Evolutionary conservation across 2,329 filamentous ascomycete genomes (phyloP).

Genomic region (Coniochaeta sp.): DNA sequence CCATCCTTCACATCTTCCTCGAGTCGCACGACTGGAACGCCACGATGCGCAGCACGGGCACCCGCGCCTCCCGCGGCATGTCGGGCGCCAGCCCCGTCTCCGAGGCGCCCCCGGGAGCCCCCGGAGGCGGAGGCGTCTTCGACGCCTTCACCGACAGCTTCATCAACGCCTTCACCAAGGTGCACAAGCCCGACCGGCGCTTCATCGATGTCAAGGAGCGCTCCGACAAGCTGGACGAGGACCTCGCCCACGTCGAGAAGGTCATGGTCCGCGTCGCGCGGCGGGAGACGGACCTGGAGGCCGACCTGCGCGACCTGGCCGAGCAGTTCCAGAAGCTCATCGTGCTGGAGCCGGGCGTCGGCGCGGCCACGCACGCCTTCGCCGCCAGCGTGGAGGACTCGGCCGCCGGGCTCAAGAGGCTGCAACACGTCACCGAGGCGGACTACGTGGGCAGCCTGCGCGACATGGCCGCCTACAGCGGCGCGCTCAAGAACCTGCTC

Average conservation of each 20-base stretch:
- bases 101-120: conserved; percentile 28
- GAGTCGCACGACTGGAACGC: conserved; percentile 95
- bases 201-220: conserved; percentile 93
- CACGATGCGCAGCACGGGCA: conserved; percentile 87
- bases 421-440: conserved; percentile 89
- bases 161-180: conserved; percentile 94
- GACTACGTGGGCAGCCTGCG: conserved; percentile 88
- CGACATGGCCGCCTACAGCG: conserved; percentile 92
- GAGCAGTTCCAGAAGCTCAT: conserved; percentile 94
- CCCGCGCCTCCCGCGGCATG: conserved; percentile 59
- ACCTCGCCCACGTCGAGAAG: conserved; percentile 88
- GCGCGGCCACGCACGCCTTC: conserved; percentile 75
- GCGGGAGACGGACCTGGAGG: conserved; percentile 78
- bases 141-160: conserved; percentile 95
- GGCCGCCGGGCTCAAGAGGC: conserved; percentile 64
- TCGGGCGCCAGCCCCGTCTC: conserved; percentile 20
- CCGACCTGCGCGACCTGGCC: conserved; percentile 81
- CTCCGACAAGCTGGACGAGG: conserved; percentile 89
- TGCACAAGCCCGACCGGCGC: conserved; percentile 88
- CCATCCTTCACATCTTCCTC: conserved; percentile 80
- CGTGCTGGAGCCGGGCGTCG: conserved; percentile 78
- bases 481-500: conserved; percentile 78
- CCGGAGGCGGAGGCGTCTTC: conserved; percentile 65
- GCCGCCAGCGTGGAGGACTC: conserved; percentile 81
- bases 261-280: conserved; percentile 87